These are phyloP conservation scores for Oenanthe sinensis DNA, from an alignment of 129 eudicot genomes.

Conservation along the genomic window DNA sequence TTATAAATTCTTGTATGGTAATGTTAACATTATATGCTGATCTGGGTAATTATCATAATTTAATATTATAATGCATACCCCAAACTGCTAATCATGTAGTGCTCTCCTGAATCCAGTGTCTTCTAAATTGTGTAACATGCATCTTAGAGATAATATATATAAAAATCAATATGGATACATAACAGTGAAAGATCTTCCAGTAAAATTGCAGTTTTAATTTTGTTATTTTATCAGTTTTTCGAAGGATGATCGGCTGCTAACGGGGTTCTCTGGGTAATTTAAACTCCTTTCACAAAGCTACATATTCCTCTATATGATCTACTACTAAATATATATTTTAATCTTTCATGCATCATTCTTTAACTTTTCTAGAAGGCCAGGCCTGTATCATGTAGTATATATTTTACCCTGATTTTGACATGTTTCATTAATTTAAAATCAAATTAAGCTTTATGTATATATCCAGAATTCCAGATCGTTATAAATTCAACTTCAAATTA, in stretches of 20 bases:
- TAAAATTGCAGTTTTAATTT: neutral
- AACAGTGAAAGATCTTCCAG: neutral
- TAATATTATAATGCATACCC: neutral
- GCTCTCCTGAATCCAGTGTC: conserved; percentile 8
- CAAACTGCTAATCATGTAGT: conserved; percentile 3
- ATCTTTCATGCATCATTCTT: neutral
- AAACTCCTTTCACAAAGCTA: neutral
- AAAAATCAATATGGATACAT: neutral
- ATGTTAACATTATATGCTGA: neutral
- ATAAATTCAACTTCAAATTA: neutral
- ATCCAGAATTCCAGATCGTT: neutral
- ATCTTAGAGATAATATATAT: neutral
- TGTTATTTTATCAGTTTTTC: neutral
- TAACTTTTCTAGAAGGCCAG: neutral
- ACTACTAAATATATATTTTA: no score
- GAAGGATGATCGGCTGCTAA: conserved; percentile 4
- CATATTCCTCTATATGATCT: neutral
- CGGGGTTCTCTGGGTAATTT: conserved; percentile 1
- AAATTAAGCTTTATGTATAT: neutral
- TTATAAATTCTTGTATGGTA: no score
- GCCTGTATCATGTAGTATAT: neutral
- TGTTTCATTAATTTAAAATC: neutral
- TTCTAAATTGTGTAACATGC: neutral
- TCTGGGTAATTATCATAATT: neutral
- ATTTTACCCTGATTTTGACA: neutral